Percentiles rank a stretch among this genome's conserved stretches.
These are phyloP conservation scores for Neurospora sp. DNA, from an alignment of 2,329 filamentous ascomycete genomes.

Conservation along the genomic window DNA sequence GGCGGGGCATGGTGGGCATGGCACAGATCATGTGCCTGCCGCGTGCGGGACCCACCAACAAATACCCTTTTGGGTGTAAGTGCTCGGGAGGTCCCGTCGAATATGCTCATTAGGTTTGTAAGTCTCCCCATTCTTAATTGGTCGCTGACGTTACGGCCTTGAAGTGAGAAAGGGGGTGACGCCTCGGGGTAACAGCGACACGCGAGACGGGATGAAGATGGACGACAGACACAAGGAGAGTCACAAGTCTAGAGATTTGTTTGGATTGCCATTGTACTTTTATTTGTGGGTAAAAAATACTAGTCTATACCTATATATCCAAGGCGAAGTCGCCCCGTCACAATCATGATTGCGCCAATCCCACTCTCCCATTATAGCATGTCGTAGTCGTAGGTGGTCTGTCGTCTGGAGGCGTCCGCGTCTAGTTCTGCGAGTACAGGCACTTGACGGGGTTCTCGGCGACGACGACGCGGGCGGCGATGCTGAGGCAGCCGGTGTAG, in stretches of 20 bases:
- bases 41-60: too few relatives aligned
- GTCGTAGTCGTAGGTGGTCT: neutral
- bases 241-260: neutral
- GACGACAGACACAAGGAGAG: neutral
- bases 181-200: neutral
- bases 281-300: neutral
- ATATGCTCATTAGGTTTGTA: too few relatives aligned
- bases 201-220: neutral
- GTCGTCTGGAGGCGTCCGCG: neutral
- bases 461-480: slow-evolving; percentile 24
- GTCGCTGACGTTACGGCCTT: neutral
- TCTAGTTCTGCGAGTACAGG: slow-evolving; percentile 13
- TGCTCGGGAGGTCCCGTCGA: too few relatives aligned
- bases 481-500: slow-evolving; percentile 27
- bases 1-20: too few relatives aligned
- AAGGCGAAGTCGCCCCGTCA: neutral
- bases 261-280: neutral
- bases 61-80: too few relatives aligned
- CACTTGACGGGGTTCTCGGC: slow-evolving; percentile 19
- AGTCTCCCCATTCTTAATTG: neutral
- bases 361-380: neutral
- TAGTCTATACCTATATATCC: neutral
- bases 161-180: neutral
- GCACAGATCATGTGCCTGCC: too few relatives aligned
- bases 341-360: neutral